Conservation (phyloP, 805 yeast species). For the Maudiozyma saulgeensis region DNA sequence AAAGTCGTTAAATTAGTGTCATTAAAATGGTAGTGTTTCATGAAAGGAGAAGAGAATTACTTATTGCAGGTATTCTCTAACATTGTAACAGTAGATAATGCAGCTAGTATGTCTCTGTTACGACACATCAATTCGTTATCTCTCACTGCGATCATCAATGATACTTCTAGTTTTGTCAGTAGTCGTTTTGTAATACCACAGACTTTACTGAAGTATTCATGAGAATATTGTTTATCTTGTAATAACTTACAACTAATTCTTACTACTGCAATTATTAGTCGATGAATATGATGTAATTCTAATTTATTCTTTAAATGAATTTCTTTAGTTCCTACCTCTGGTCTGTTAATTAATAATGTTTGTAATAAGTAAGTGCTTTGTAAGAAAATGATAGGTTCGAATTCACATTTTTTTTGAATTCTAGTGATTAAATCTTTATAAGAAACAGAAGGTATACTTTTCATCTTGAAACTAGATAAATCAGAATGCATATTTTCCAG, state of each 20-base stretch:
- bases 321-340: constrained; percentile 3
- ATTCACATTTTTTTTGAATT: constrained; percentile 25
- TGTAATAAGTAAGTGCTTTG: constrained; percentile 21
- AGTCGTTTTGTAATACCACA: constrained; percentile 35
- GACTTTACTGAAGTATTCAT: constrained; percentile 37
- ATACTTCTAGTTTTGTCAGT: constrained; percentile 20
- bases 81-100: not conserved
- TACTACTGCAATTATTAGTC: constrained; percentile 37
- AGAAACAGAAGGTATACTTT: constrained; percentile 21
- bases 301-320: constrained; percentile 23
- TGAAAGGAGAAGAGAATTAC: no score
- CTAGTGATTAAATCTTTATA: constrained; percentile 18
- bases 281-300: constrained; percentile 31
- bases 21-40: no score
- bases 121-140: constrained; percentile 16
- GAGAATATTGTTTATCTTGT: constrained; percentile 39
- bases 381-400: constrained; percentile 20
- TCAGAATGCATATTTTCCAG: not conserved
- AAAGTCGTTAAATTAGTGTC: no score
- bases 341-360: constrained; percentile 9
- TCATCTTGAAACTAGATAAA: constrained; percentile 18
- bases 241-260: constrained; percentile 38
- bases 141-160: constrained; percentile 14
- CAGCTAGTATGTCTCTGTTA: constrained; percentile 9
- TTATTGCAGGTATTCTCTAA: not conserved